phyloP scores from a whole-genome alignment of 202 grass and related monocot genomes.

The Cymbopogon flexuosus region DNA sequence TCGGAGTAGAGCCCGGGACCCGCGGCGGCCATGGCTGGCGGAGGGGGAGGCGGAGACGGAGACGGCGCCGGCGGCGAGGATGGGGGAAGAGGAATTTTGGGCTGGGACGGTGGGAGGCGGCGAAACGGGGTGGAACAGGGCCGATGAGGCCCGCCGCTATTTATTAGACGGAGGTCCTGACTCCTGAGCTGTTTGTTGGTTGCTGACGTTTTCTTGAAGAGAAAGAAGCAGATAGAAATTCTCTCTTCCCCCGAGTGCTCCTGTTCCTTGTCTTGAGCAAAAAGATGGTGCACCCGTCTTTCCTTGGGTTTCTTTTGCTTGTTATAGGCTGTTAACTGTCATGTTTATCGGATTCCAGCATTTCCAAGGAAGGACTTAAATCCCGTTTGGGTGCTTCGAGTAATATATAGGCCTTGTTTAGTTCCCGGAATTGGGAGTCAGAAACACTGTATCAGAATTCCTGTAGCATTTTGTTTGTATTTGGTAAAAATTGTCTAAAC shows the following conservation, averaged over 20 bases:
- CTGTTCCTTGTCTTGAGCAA: neutral
- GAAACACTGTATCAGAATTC: no score
- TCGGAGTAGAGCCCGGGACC: conserved; percentile 11
- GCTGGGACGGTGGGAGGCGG: neutral
- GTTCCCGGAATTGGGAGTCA: no score
- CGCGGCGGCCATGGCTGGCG: neutral
- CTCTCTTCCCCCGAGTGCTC: no score
- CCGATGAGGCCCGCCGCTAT: neutral
- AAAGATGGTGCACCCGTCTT: neutral
- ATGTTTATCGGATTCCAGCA: neutral
- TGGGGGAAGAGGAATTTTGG: conserved; percentile 21
- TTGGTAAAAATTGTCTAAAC: no score
- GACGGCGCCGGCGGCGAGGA: neutral
- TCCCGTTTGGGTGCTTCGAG: neutral
- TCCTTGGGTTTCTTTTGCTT: neutral
- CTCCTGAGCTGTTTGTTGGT: no score
- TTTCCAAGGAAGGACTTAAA: neutral
- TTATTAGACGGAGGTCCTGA: neutral
- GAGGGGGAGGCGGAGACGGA: neutral
- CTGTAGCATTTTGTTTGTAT: no score
- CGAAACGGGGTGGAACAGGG: neutral
- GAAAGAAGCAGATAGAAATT: conserved; percentile 21
- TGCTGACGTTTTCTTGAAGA: conserved; percentile 29
- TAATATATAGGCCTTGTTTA: no score
- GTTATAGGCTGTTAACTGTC: neutral